Evolutionary conservation across 768 basidiomycete species (phyloP), one percentile per base, ranked within the genome.

Genomic region (Suillus paluster): DNA sequence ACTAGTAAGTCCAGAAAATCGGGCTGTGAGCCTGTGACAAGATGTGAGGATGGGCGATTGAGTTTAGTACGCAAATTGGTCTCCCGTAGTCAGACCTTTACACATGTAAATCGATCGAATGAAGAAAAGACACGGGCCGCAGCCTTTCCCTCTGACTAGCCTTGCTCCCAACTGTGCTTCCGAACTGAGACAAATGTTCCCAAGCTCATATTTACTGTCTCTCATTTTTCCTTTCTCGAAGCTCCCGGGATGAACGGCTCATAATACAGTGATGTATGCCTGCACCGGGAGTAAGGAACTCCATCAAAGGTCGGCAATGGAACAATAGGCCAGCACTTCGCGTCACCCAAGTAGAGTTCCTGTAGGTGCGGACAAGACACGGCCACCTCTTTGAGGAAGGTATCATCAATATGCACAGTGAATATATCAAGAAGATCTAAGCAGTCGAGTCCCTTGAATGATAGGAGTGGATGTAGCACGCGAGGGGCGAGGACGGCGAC

Each of bases 131-230:
- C n/a, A n/a, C n/a, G n/a, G 11, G 19, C 27, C 19, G 19, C 49
- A 2, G 27, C 5, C 49, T 30, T 50, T 17, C 49, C 49, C 27
- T 50, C 27, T 5, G 19, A 30, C 49, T 27, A 50, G 10, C 49
- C 49, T 30, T 50, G 49, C 27, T 30, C 27, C 49, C 49, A 50
- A 30, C 49, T 30, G 49, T 50, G 27, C 17, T 50, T 50, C 17
- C 49, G 49, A 50, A 17, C 49, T 30, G 27, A 50, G 19, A 50
- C 49, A 50, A 50, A 30, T n/a, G 49, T 4, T 17, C 30, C 27
- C 27, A 50, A 50, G 17, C 49, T 30, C 5, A 62, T 21, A 19
- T 50, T 50, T 50, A 50, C 49, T 27, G 49, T 19, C 9, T 50
- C 49, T 27, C 49, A 50, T 27, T 2, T 30, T 50, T 30, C 27